Evolutionary conservation across 163 green algal genomes (phyloP), one percentile per base, ranked within the genome.

Genomic region (Botryococcus braunii): DNA sequence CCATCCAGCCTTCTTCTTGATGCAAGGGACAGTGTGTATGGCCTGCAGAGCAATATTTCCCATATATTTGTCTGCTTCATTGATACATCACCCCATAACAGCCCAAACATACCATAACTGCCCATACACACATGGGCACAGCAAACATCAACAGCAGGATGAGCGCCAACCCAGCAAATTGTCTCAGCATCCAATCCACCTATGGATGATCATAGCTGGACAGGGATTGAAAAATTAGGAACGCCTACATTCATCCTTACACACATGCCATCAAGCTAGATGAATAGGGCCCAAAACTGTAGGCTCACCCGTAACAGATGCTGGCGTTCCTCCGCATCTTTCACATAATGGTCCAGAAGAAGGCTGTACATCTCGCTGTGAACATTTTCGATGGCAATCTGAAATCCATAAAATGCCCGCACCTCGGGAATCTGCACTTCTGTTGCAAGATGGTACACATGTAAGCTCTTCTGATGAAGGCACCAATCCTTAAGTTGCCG

Each of bases 301-400:
- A 1, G 62, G 4, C 38, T 29, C 7, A 69, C 63, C 63, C 62
- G 66, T 21, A 77, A 43, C 59, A 77, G 65, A n/a, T 66, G 65
- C 46, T 62, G 29, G 21, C 62, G 61, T 50, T 70, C 31, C 29
- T 58, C 38, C 27, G 69, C n/a, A 72, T 91, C 81, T 3, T 71
- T 68, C 60, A 92, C 82, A 80, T 89, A 92, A 34, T 77, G 57
- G 57, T 86, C 89, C 69, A 98, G 82, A 64, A 98, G 83, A 40
- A 97, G 82, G 61, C 77, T 88, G 84, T 98, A 98, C 92, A 96
- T 97, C 82, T 97, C 92, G 78, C 69, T 82, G 77, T 97, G 92
- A 39, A 97, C 86, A 74, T 93, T 95, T 79, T 97, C 92, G 47
- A 96, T 97, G 31, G 89, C 88, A 27, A 92, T 90, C 72, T 97